Base-by-base conservation (phyloP, 768 basidiomycete species). In the Russula vinacea region DNA sequence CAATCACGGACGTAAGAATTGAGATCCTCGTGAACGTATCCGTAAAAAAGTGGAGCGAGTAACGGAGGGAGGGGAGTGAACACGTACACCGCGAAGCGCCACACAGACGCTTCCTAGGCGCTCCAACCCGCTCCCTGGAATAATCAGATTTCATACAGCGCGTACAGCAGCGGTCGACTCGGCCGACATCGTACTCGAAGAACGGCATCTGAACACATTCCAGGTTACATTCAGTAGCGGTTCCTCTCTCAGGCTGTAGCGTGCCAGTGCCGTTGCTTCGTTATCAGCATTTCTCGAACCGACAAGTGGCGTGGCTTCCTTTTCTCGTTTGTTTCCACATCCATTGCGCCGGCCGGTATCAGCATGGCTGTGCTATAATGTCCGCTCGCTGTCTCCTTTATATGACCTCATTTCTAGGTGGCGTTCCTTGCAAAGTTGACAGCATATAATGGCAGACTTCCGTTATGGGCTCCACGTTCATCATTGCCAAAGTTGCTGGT, bases 1-100 rank as follows among this genome's bases (percentile, higher is more conserved):
- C 62, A 64, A 59, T 59, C 42, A 55, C 19, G 3, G 44, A 60
- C 59, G 59, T 61, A 61, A 65, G 32, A 44, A 56, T 42, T 40
- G n/a, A 6, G 59, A 55, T 56, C 49, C 58, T 49, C 53, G 53
- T 51, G 14, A 7, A 44, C 47, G 39, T 42, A 64, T 59, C 57
- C 57, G 42, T 37, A 58, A 54, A 17, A 47, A n/a, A 26, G 51
- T 29, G 14, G 45, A 29, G 44, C 45, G 26, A 29, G 32, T 44
- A 14, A 11, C 39, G 51, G 44, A 56, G 19, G 26, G 45, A 60
- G 45, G 64, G 40, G 24, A 65, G 11, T 51, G 47, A 60, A 61
- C 59, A 65, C 59, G 59, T 60, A 65, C 64, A 56, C 39, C 5
- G 22, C 39, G n/a, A 53, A 22, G 17, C 10, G 14, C 6, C 8